Base-by-base conservation (phyloP, 2,329 filamentous ascomycete genomes). In the Pseudonectria buxi region DNA sequence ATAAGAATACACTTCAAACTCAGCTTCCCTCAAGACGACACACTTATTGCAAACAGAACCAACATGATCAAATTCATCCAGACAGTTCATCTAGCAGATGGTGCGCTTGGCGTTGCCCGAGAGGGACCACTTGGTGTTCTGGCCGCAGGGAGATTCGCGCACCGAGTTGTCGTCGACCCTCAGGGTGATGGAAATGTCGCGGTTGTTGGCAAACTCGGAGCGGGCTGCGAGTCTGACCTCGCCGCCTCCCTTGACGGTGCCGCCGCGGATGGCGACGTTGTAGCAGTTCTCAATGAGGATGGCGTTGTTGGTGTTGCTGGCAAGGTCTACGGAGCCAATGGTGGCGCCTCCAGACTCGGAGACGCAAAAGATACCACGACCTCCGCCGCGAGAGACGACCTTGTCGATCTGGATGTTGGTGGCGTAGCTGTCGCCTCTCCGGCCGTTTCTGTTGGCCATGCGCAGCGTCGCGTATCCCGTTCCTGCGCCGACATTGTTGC, bases 201-300 rank as follows among this genome's bases (percentile, higher is more conserved):
- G 55, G 24, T 62, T 76, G 45, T 72, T 74, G 10, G 68, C 59
- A 40, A 78, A 78, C 55, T 78, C 73, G 14, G 53, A 47, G 11
- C 74, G 60, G 2, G 73, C 72, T 2, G 72, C 54, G 10, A 77
- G 44, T 3, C 74, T 62, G 7, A 77, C 72, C 52, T 76, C 72
- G 1, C 74, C 74, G 1, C 74, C 73, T 2, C 72, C 69, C 16
- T 63, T 67, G 15, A 78, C 67, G 3, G 61, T 69, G 1, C 74
- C 74, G 13, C 65, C 65, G 2, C 50, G 55, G 49, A 77, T 74
- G 2, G 58, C 54, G 24, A 78, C 43, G 33, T 72, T 71, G 51
- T 77, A 76, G 57, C 74, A 77, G 53, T 78, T 78, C 61, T 78
- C 73, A 18, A 78, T 69, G 2, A 78, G 59, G 14, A 77, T 63